Base-by-base conservation (phyloP, 2,329 filamentous ascomycete species). In the Chrysoporthe puriensis region DNA sequence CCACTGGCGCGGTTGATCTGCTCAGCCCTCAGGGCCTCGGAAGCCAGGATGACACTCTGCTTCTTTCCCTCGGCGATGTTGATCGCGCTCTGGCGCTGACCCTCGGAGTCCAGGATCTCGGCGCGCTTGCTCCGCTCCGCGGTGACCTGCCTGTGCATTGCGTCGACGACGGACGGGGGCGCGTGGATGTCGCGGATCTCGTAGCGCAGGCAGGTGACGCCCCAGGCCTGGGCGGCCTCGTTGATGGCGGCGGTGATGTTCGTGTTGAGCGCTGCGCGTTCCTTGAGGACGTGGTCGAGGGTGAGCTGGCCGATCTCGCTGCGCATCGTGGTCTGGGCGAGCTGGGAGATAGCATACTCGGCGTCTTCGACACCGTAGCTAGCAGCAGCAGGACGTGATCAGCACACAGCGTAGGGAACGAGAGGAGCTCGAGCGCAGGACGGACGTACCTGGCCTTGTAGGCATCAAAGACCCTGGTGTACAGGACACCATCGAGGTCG, bases 161-260 rank as follows among this genome's bases (percentile, higher is more conserved):
- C 96, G 75, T 94, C 93, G 69, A 98, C 95, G 14, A 99, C 96
- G 62, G 91, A 91, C 43, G 90, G 92, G 1, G 96, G 96, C 0
- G 96, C 96, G 81, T 99, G 96, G 75, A 99, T 99, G 79, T 99
- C 96, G 73, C 96, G 88, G 78, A 99, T 99, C 81, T 99, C 96
- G 83, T 99, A 99, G 68, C 96, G 91, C 70, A 99, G 86, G 77
- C 96, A 99, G 44, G 93, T 93, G 26, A 99, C 93, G 69, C 96
- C 96, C 96, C 96, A 99, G 64, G 95, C 95, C 75, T 96, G 91
- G 4, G 96, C 95, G 1, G 96, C 96, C 79, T 98, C 95, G 79
- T 99, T 99, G 85, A 99, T 98, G 56, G 96, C 95, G 67, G 93
- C 91, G n/a, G 96, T 98, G 78, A 99, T 99, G 82, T 99, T 98